phyloP scores from a whole-genome alignment of 331 rosid genomes.

The Prunus yedoensis region DNA sequence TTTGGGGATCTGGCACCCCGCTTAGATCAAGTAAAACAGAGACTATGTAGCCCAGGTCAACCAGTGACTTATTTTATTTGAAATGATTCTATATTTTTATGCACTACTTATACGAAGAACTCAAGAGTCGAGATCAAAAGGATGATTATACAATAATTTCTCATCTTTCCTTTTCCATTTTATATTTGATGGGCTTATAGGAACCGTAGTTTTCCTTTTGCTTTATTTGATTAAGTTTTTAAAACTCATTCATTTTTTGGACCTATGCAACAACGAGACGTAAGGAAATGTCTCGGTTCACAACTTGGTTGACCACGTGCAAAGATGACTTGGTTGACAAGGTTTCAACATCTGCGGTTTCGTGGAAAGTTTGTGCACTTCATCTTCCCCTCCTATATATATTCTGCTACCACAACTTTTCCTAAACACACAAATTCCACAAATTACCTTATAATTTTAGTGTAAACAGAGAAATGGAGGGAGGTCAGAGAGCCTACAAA shows the following conservation, averaged over 20 bases:
- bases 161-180: no score
- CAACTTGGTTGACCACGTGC: background rate
- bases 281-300: background rate
- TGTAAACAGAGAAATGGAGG: slow-evolving; percentile 2
- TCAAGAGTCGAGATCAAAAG: no score
- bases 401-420: background rate
- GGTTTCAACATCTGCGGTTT: background rate
- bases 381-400: background rate
- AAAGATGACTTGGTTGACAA: background rate
- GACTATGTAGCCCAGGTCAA: no score
- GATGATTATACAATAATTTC: no score
- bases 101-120: no score
- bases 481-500: background rate
- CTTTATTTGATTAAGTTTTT: background rate
- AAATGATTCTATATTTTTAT: no score
- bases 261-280: background rate
- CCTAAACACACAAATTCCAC: background rate
- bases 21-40: no score
- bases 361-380: background rate
- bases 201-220: background rate
- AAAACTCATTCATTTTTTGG: background rate
- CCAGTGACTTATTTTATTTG: no score
- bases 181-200: no score
- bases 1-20: no score
- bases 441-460: background rate